Base-by-base conservation (phyloP, 495 filamentous ascomycete species). In the Aspergillus hancockii region DNA sequence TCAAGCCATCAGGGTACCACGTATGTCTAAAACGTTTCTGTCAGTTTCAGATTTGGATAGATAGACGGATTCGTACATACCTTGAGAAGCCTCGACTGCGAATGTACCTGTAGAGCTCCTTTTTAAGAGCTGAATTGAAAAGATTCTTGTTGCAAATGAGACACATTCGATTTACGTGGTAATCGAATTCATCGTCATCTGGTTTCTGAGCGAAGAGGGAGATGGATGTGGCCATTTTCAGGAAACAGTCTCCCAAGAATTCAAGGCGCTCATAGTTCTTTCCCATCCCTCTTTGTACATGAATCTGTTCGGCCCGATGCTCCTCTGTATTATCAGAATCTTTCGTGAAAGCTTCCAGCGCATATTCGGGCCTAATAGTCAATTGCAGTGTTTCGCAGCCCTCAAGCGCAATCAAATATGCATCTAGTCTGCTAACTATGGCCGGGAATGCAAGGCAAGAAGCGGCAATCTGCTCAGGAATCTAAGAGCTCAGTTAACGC, bases 181-280 rank as follows among this genome's bases (percentile, higher is more conserved):
- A 92, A 55, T 93, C 85, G 55, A 86, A 93, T 67, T 98, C 95
- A 64, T 92, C 83, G 59, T 89, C 83, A 54, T 89, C 84, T 0
- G 92, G 91, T 23, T 88, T 86, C 22, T 85, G 79, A 6, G 84
- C 84, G 65, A 87, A 98, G 6, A 95, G 77, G 21, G 91, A 81
- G 21, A 98, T 91, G 0, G 93, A 91, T 10, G 94, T 98, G 38
- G 90, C 90, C 87, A 96, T 92, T 76, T 98, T 98, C 43, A 98
- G 81, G 69, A 97, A 97, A 51, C 88, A 89, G 70, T 98, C 94
- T 0, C 94, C 94, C 14, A 98, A 79, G 62, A 98, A 95, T 58
- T 98, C 94, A 1, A 98, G 85, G 25, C 94, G 85, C 72, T 98
- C 94, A 65, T 98, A 98, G 63, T 98, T 97, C 55, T 88, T 91